phyloP scores from a whole-genome alignment of 805 yeast species.

The Myxozyma vanderwaltii region DNA sequence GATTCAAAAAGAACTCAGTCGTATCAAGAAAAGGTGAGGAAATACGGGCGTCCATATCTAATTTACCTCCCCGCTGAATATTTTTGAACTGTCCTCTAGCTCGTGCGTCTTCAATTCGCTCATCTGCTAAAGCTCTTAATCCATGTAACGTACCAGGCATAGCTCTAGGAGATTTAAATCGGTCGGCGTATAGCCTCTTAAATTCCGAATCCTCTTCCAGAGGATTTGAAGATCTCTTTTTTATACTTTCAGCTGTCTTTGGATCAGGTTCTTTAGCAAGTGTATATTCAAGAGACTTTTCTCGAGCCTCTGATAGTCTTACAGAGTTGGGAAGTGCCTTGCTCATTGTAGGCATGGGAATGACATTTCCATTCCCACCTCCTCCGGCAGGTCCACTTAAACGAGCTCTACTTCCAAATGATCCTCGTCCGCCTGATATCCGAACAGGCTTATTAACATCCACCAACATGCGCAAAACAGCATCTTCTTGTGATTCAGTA shows the following conservation, averaged over 20 bases:
- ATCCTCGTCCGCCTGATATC: constrained; percentile 22
- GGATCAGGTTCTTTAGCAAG: constrained; percentile 46
- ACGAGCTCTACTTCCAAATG: constrained; percentile 3
- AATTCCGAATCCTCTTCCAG: constrained; percentile 54
- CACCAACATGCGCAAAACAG: constrained; percentile 56
- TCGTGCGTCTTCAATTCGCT: constrained; percentile 72
- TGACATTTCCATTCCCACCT: constrained; percentile 19
- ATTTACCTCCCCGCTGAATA: constrained; percentile 64
- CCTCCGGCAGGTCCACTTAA: constrained; percentile 34
- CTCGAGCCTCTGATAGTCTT: constrained; percentile 63
- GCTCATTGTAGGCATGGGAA: constrained; percentile 36
- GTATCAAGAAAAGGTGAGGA: constrained; percentile 61
- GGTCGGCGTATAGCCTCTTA: constrained; percentile 62
- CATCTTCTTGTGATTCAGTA: constrained; percentile 50
- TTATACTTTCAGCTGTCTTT: not conserved
- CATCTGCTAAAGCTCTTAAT: constrained; percentile 66
- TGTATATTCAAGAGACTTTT: constrained; percentile 64
- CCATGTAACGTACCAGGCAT: constrained; percentile 42
- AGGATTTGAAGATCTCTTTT: constrained; percentile 34
- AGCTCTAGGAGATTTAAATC: constrained; percentile 57
- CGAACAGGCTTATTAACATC: constrained; percentile 52
- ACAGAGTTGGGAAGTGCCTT: constrained; percentile 35
- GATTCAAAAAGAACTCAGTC: constrained; percentile 77
- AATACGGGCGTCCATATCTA: constrained; percentile 46
- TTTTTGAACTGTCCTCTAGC: constrained; percentile 68